Evolutionary conservation across 1,284 basidiomycete species (phyloP), one percentile per base, ranked within the genome.

Genomic region (Apiotrichum gamsii): DNA sequence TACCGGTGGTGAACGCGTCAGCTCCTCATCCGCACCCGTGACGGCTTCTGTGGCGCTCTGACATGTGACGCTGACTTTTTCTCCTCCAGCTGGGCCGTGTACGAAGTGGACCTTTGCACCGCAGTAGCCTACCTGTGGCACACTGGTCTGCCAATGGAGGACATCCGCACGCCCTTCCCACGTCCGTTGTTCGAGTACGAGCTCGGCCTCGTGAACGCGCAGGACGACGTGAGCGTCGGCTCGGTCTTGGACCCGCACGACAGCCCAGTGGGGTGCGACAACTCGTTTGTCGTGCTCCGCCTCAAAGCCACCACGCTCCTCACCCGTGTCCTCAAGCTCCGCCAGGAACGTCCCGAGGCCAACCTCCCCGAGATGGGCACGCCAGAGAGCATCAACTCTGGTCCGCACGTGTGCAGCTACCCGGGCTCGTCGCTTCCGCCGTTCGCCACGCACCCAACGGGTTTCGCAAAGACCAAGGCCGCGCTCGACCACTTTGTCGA

Each of bases 31-130:
- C n/a, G n/a, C n/a, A n/a, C n/a, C n/a, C n/a, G n/a, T n/a, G n/a
- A n/a, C n/a, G n/a, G n/a, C n/a, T n/a, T n/a, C n/a, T n/a, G n/a
- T n/a, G n/a, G n/a, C n/a, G n/a, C n/a, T n/a, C n/a, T n/a, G n/a
- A n/a, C n/a, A n/a, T n/a, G n/a, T n/a, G n/a, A n/a, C n/a, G n/a
- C n/a, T n/a, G n/a, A n/a, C n/a, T n/a, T n/a, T n/a, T n/a, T n/a
- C n/a, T 60, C n/a, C n/a, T n/a, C n/a, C n/a, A n/a, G n/a, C 54
- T 67, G 65, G 65, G 51, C 55, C 9, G 59, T 65, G 15, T 65
- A 58, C 43, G 57, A 59, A 29, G 38, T 60, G 8, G 65, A 67
- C 34, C 45, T 56, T 13, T 63, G 59, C 32, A 59, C 62, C 0
- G 51, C 62, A 2, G 56, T 62, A 8, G 60, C 61, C 0, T 61